These are phyloP conservation scores for Oryza nivara DNA, from an alignment of 176 grass and related monocot species.

Conservation along the genomic window DNA sequence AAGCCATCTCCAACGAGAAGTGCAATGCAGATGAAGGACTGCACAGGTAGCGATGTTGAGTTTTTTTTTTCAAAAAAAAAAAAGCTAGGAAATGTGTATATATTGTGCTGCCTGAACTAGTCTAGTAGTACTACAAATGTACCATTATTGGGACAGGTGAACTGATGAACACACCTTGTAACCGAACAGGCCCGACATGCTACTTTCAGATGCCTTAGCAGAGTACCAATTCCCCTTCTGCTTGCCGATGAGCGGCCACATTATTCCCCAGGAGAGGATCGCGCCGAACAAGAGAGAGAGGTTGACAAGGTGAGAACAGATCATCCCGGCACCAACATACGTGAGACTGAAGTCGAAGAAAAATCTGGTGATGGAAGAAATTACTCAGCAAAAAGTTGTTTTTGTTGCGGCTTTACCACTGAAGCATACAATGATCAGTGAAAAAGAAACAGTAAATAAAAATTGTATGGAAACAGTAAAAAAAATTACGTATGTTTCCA, in stretches of 20 bases:
- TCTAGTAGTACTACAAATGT: too few species aligned
- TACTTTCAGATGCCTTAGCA: constrained; percentile 50
- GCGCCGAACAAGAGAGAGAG: constrained; percentile 82
- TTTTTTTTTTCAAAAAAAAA: neutral
- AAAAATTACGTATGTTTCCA: constrained; percentile 86
- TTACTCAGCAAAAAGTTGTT: neutral
- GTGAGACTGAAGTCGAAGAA: constrained; percentile 99
- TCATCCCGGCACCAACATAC: constrained; percentile 98
- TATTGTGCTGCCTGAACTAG: neutral
- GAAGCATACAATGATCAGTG: neutral
- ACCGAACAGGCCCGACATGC: constrained; percentile 85
- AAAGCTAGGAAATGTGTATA: neutral
- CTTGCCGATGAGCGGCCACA: constrained; percentile 88
- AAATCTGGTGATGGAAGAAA: constrained; percentile 50
- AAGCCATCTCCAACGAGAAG: constrained; percentile 87
- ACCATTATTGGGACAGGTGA: neutral
- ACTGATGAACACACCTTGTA: constrained; percentile 68
- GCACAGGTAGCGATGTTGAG: neutral
- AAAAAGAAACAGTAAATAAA: neutral
- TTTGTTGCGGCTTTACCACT: neutral
- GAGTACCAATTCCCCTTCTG: constrained; percentile 88
- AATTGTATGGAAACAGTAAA: constrained; percentile 52
- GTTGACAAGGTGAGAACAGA: constrained; percentile 94
- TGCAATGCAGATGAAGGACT: constrained; percentile 95
- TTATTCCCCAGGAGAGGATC: constrained; percentile 89